These are phyloP conservation scores for Aspergillus indologenus DNA, from an alignment of 495 filamentous ascomycete genomes.

Conservation along the genomic window DNA sequence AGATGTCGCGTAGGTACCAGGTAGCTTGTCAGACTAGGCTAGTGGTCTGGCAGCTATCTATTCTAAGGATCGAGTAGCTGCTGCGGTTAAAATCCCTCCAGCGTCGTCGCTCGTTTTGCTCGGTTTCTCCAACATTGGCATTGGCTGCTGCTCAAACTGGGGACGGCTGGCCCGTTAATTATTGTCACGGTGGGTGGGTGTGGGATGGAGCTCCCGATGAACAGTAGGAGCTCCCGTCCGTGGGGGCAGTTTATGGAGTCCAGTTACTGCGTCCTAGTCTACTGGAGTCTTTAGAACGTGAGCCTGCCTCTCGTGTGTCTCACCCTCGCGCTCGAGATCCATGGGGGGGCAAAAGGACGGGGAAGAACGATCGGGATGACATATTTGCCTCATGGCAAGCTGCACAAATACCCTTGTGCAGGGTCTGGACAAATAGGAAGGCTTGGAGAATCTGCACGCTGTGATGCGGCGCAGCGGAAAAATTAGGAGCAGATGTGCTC, in stretches of 20 bases:
- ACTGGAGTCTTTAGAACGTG: neutral
- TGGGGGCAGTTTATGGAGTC: neutral
- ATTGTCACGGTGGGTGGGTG: neutral
- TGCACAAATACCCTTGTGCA: neutral
- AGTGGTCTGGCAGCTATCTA: neutral
- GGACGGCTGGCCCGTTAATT: constrained; percentile 1
- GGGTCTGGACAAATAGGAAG: neutral
- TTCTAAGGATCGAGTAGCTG: neutral
- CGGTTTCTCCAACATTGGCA: neutral
- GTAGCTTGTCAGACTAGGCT: neutral
- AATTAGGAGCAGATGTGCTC: neutral
- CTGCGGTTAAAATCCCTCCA: neutral
- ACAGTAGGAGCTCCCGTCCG: constrained; percentile 3
- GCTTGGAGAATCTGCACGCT: neutral
- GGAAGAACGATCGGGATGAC: neutral
- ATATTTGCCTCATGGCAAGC: neutral
- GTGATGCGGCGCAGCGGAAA: neutral
- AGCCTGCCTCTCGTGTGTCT: neutral
- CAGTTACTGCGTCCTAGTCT: neutral
- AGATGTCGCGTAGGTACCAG: neutral
- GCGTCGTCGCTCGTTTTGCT: neutral
- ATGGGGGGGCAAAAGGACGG: too few species aligned
- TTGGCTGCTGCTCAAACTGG: neutral
- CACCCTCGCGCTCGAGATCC: neutral
- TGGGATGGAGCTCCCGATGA: neutral